These are phyloP conservation scores for Urostyla sp. DNA, from an alignment of 73 alveolate species.

Conservation along the genomic window DNA sequence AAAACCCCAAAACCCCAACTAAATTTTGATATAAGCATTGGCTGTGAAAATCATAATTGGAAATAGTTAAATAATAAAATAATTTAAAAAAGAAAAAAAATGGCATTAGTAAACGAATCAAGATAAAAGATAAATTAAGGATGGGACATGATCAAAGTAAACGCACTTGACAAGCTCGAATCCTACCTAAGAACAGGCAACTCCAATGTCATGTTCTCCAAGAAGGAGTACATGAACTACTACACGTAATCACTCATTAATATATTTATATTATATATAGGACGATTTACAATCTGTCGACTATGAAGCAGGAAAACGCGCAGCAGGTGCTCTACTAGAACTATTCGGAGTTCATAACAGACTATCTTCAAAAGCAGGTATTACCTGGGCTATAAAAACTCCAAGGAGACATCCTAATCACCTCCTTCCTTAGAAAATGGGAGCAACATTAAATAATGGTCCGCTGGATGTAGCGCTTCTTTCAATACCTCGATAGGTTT, in stretches of 20 bases:
- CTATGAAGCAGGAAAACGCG: constrained; percentile 73
- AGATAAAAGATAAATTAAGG: constrained; percentile 12
- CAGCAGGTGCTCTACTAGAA: constrained; percentile 74
- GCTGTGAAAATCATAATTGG: background rate
- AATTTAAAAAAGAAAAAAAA: constrained; percentile 26
- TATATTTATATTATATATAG: constrained; percentile 16
- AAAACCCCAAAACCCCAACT: constrained; percentile 54
- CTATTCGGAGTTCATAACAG: constrained; percentile 70
- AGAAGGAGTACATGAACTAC: constrained; percentile 62
- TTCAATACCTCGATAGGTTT: constrained; percentile 81
- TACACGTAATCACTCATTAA: constrained; percentile 46
- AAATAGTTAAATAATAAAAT: constrained; percentile 4
- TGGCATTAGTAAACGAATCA: constrained; percentile 8
- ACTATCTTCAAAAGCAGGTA: constrained; percentile 67
- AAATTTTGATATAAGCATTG: background rate
- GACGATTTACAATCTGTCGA: constrained; percentile 77
- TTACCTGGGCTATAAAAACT: constrained; percentile 60
- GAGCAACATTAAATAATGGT: constrained; percentile 76
- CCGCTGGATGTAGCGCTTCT: constrained; percentile 83
- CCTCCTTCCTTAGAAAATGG: constrained; percentile 73
- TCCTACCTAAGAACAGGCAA: constrained; percentile 49
- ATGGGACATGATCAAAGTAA: constrained; percentile 36
- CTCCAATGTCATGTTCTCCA: constrained; percentile 45
- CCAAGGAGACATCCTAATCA: constrained; percentile 60
- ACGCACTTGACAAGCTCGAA: constrained; percentile 50